Percentiles rank a stretch among this genome's conserved stretches.
Conservation (phyloP, 805 yeast genomes). For the Tetrapisispora iriomotensis region DNA sequence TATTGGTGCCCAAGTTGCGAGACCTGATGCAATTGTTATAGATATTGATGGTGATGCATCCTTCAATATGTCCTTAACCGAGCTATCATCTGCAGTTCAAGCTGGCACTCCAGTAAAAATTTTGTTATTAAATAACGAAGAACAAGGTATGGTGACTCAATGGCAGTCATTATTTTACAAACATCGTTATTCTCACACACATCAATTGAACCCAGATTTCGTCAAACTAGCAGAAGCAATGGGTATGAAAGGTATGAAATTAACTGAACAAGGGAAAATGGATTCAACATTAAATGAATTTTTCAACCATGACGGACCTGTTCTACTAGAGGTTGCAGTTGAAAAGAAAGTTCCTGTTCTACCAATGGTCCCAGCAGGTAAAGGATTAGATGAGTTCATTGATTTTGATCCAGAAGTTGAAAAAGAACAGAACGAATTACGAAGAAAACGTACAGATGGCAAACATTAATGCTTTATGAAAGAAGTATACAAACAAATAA, state of each 20-base stretch:
- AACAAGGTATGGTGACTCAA: slow-evolving; percentile 99
- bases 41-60: slow-evolving; percentile 99
- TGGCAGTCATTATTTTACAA: slow-evolving; percentile 98
- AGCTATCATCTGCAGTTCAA: slow-evolving; percentile 89
- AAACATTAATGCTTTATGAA: slow-evolving; percentile 39
- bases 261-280: slow-evolving; percentile 59
- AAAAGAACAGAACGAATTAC: slow-evolving; percentile 53
- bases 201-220: slow-evolving; percentile 90
- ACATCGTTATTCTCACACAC: slow-evolving; percentile 96
- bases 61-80: slow-evolving; percentile 95
- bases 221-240: slow-evolving; percentile 88
- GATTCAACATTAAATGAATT: slow-evolving; percentile 51
- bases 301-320: slow-evolving; percentile 72
- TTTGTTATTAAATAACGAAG: slow-evolving; percentile 88
- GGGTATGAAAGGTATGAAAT: slow-evolving; percentile 79
- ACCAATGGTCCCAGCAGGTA: slow-evolving; percentile 97
- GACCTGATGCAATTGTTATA: slow-evolving; percentile 88
- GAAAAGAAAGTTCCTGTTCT: slow-evolving; percentile 89
- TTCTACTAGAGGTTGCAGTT: slow-evolving; percentile 79
- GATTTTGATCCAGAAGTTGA: slow-evolving; percentile 77
- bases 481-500: too few relatives aligned
- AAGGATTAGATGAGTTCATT: slow-evolving; percentile 87
- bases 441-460: slow-evolving; percentile 67
- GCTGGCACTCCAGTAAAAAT: slow-evolving; percentile 85
- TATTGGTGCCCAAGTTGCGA: slow-evolving; percentile 95